Evolutionary conservation across 257 asterid species (phyloP), one percentile per base, ranked within the genome.

Genomic region (Fraxinus quadrangulata): DNA sequence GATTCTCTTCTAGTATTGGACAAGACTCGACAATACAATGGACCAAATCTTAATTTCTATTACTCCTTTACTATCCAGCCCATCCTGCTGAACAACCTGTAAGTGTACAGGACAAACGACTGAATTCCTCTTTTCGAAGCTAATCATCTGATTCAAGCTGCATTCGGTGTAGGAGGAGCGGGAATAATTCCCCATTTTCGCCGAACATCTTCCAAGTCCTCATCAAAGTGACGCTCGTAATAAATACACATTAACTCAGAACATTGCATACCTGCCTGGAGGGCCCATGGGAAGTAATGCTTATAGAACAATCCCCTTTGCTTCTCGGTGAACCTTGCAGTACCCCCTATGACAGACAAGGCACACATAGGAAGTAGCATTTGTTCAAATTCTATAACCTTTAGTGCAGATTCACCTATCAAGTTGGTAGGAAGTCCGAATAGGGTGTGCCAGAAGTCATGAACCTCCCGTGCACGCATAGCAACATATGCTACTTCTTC

Each of bases 331-430:
- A 96, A 93, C 82, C 96, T 85, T 23, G 93, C 90, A 21, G 97
- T 90, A n/a, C 98, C 99, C 31, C 98, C 98, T 0, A 87, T 84
- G 39, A 96, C 97, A 31, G 98, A 93, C 70, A 93, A 83, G 78
- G 93, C 88, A 70, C 98, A 96, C 99, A 96, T 90, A 28, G 99
- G 99, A 75, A 96, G 97, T 26, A 92, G 81, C 97, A 93, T 93
- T 85, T 96, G 99, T 84, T 96, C 95, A 39, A 93, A 96, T 75
- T 96, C 99, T 49, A 96, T 92, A 56, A 96, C 98, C 76, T 96
- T 96, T 11, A 96, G 74, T 3, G 97, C 91, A 37, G 98, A 89
- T 86, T 96, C 99, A 74, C 99, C 98, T 0, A 96, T 93, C 88
- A 93, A 80, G 80, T 96, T 96, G 61, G 99, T 93, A 10, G 97